Percentiles rank a stretch among this genome's conserved stretches.
Evolutionary conservation across 2,329 filamentous ascomycete genomes (phyloP).

Genomic region (Diaporthe batatas): DNA sequence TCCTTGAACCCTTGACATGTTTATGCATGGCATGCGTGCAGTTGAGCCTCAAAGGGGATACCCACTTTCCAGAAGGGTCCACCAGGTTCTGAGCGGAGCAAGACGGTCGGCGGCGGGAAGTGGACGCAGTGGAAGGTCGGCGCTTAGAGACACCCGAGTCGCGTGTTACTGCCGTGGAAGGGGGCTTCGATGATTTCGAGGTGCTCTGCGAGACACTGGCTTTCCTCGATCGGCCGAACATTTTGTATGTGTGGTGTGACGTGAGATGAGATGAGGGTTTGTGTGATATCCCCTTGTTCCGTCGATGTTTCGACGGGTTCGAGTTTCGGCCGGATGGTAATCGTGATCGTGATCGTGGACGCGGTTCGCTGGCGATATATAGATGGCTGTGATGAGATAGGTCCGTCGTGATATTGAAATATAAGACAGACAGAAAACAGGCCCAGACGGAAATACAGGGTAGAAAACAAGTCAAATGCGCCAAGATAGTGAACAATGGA

Average conservation of each 20-base stretch:
- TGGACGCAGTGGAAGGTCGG: constrained; percentile 58
- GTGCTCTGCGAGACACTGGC: constrained; percentile 41
- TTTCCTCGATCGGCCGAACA: constrained; percentile 43
- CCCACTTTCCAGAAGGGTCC: constrained; percentile 54
- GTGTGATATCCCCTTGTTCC: constrained; percentile 6
- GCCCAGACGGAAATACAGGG: constrained; percentile 37
- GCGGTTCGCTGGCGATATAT: constrained; percentile 15
- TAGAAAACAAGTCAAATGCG: constrained; percentile 36
- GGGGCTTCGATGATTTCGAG: constrained; percentile 62
- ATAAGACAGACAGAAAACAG: constrained; percentile 39
- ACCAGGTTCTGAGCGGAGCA: constrained; percentile 55
- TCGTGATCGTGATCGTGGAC: constrained; percentile 22
- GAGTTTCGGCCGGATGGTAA: background rate
- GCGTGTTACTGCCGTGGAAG: constrained; percentile 65
- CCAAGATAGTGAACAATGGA: constrained; percentile 22
- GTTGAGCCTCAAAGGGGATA: constrained; percentile 60
- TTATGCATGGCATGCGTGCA: constrained; percentile 13
- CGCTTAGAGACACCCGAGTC: constrained; percentile 68
- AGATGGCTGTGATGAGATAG: background rate
- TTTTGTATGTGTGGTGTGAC: constrained; percentile 31
- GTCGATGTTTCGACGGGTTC: background rate
- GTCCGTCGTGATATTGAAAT: constrained; percentile 38
- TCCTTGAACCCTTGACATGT: constrained; percentile 6
- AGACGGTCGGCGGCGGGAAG: constrained; percentile 59
- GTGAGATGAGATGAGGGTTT: background rate